These are phyloP conservation scores for Nitzschia putrida DNA, from an alignment of 108 stramenopile species.

Conservation along the genomic window DNA sequence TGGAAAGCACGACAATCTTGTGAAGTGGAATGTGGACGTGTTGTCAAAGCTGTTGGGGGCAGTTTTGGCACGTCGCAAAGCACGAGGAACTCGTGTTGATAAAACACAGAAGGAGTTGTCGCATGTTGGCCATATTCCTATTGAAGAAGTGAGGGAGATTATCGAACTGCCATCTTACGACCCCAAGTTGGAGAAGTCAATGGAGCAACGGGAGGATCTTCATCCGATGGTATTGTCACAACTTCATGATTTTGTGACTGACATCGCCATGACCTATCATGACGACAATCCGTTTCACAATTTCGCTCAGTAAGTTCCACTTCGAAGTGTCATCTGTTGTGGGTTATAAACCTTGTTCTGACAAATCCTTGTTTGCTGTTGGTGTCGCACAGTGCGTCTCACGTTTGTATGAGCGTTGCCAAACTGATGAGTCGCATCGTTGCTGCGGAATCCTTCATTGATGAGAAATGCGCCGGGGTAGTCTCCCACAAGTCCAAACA, in stretches of 20 bases:
- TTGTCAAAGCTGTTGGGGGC: slow-evolving; percentile 3
- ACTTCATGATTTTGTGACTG: slow-evolving; percentile 7
- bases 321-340: no score
- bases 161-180: slow-evolving; percentile 1
- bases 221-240: neutral
- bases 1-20: no score
- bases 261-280: neutral
- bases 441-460: slow-evolving; percentile 5
- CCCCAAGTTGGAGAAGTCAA: neutral
- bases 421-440: slow-evolving; percentile 11
- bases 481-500: neutral
- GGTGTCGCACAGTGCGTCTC: slow-evolving; percentile 1
- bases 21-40: slow-evolving; percentile 23
- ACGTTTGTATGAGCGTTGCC: slow-evolving; percentile 12
- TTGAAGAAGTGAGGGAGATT: slow-evolving; percentile 7
- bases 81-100: no score
- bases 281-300: slow-evolving; percentile 25
- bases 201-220: neutral
- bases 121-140: neutral
- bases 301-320: neutral
- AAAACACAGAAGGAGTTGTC: no score
- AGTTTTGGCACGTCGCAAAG: neutral
- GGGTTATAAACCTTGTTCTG: no score
- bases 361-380: no score
- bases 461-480: neutral